Base-by-base conservation (phyloP, 352 stramenopile genomes). In the Pythium scleroteichum region DNA sequence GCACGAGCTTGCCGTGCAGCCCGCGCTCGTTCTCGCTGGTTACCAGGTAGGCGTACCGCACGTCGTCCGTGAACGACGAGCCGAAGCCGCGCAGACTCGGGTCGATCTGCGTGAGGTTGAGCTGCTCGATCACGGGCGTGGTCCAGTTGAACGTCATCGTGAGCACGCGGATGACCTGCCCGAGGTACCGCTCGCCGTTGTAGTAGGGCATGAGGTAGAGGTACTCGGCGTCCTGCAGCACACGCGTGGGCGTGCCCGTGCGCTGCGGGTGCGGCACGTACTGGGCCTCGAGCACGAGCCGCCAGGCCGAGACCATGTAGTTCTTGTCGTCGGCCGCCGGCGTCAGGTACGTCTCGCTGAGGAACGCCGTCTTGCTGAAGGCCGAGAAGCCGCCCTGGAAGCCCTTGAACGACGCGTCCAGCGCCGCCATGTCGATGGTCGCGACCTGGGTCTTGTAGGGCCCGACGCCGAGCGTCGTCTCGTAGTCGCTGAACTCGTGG, bases 401-500 rank as follows among this genome's bases (percentile, higher is more conserved):
- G 0, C 84, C 84, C 20, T 69, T 75, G 22, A 87, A 81, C 19
- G 68, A 56, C 1, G 72, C 46, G 46, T 92, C 56, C 12, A 79
- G n/a, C n/a, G 74, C 56, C 8, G 76, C 64, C 42, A 92, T 62
- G 32, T 94, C 71, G 53, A 94, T 78, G 19, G 87, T 66, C 19
- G 65, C 19, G 9, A 91, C 68, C 58, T 94, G 84, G 16, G 62
- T 66, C 12, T 57, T 24, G 65, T 90, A 94, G 14, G 84, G 84
- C 0, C 84, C 84, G 35, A 90, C 80, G 8, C 84, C 84, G 8
- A 88, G 68, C 0, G 48, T 58, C 0, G 82, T 82, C 10, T 89
- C 76, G 53, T 92, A 89, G 60, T 91, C 79, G 38, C 82, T 94
- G 59, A 94, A 90, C 45, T 94, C 84, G 39, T 82, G 79, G 32